Evolutionary conservation across 1,139 yeast species (phyloP).

Genomic region (Geotrichum siamense): DNA sequence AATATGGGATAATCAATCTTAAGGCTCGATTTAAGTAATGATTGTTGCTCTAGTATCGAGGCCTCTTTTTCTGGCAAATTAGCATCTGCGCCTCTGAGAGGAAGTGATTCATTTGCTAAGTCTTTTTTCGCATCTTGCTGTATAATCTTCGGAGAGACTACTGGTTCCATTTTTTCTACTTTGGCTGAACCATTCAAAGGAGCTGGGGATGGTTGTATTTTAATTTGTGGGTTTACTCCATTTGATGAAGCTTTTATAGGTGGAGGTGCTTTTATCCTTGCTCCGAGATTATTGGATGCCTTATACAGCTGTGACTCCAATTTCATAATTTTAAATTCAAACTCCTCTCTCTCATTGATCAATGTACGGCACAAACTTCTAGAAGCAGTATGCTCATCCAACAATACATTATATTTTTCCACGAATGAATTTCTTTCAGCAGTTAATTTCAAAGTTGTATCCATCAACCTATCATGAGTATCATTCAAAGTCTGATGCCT

Average conservation of each 20-base stretch:
- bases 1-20: background rate
- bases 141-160: too few relatives aligned
- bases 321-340: slow-evolving; percentile 10
- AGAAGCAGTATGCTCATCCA: slow-evolving; percentile 3
- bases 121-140: background rate
- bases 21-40: background rate
- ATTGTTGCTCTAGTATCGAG: background rate
- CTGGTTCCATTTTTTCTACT: background rate
- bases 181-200: background rate
- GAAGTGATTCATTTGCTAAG: background rate
- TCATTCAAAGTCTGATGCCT: slow-evolving; percentile 16
- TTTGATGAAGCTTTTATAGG: background rate
- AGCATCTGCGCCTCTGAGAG: background rate
- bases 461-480: background rate
- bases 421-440: slow-evolving; percentile 2
- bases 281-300: background rate
- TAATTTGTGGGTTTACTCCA: background rate
- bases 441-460: background rate
- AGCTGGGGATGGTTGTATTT: background rate
- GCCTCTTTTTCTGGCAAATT: background rate
- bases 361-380: slow-evolving; percentile 3
- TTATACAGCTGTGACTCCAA: slow-evolving; percentile 7
- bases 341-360: slow-evolving; percentile 8
- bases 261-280: background rate
- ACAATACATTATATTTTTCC: background rate